Conservation (phyloP, 1,139 yeast genomes). For the Zygotorulaspora mrakii region DNA sequence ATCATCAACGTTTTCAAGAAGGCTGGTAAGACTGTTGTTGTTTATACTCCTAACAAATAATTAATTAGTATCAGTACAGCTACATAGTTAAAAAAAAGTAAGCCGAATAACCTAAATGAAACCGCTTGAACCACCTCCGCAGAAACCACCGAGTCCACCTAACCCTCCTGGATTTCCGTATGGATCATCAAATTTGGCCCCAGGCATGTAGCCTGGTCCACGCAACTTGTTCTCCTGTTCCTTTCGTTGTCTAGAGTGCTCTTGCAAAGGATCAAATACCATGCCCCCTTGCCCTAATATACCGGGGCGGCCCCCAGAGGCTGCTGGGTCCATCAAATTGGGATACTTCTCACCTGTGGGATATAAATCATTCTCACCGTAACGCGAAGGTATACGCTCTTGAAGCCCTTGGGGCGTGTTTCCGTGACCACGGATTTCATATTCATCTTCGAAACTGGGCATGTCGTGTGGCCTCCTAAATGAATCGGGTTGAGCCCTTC, state of each 20-base stretch:
- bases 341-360: slow-evolving; percentile 41
- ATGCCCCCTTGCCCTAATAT: slow-evolving; percentile 38
- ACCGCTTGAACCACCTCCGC: slow-evolving; percentile 19
- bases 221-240: slow-evolving; percentile 22
- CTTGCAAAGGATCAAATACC: slow-evolving; percentile 36
- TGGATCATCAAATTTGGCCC: slow-evolving; percentile 41
- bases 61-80: slow-evolving; percentile 2
- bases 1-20: slow-evolving; percentile 27
- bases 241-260: slow-evolving; percentile 17
- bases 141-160: slow-evolving; percentile 16
- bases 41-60: slow-evolving; percentile 22
- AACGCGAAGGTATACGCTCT: slow-evolving; percentile 21
- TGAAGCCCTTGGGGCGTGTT: slow-evolving; percentile 9
- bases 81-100: slow-evolving; percentile 5
- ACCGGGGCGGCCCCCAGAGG: slow-evolving; percentile 13
- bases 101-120: slow-evolving; percentile 14
- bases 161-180: slow-evolving; percentile 28
- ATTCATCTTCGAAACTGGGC: slow-evolving; percentile 60
- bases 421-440: slow-evolving; percentile 37
- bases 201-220: slow-evolving; percentile 40
- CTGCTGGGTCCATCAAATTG: slow-evolving; percentile 23
- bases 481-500: background rate
- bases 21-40: slow-evolving; percentile 29
- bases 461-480: slow-evolving; percentile 37
- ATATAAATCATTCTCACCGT: slow-evolving; percentile 41